Base-by-base conservation (phyloP, 2,329 filamentous ascomycete genomes). In the Elsinoe arachidis region DNA sequence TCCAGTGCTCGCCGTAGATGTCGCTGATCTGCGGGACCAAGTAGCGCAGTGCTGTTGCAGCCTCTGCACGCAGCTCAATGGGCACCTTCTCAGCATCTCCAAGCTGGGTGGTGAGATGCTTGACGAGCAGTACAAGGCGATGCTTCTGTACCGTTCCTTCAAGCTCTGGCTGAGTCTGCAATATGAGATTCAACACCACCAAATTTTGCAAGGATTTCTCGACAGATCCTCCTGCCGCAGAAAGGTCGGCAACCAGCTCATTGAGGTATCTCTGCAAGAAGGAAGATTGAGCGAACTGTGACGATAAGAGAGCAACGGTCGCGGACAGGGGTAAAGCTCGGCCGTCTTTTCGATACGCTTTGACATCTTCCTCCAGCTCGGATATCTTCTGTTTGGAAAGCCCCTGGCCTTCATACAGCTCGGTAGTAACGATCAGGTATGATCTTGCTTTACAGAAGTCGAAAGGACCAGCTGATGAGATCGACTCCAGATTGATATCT, bases 1-100 rank as follows among this genome's bases (percentile, higher is more conserved):
- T 80, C 93, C 93, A 99, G 67, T 96, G 88, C 0, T 87, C 82
- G 0, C 92, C 93, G 65, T 96, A 96, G 1, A 96, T 83, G 47
- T 90, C 86, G 59, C 83, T 81, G 64, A 96, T 85, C 39, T 80
- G 80, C 1, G 88, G 88, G 0, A 96, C 71, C 2, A 96, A 73
- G 2, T 76, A 72, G 1, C 71, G 68, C 51, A 85, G 64, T 5
- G 73, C 69, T 59, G 69, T 80, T 73, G 55, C 89, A 66, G 60
- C 76, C 77, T 64, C 84, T 73, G 67, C 83, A 80, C 61, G 78
- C 71, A 72, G 82, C 73, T 30, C 78, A 67, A 60, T 74, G 68
- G n/a, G 81, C 61, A 56, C 71, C 1, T 72, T 70, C 0, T 74
- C 68, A 10, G 11, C n/a, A 0, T 76, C 76, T 12, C 85, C 79